Base-by-base conservation (phyloP, 129 eudicot genomes). In the Pittosporum tobira region DNA sequence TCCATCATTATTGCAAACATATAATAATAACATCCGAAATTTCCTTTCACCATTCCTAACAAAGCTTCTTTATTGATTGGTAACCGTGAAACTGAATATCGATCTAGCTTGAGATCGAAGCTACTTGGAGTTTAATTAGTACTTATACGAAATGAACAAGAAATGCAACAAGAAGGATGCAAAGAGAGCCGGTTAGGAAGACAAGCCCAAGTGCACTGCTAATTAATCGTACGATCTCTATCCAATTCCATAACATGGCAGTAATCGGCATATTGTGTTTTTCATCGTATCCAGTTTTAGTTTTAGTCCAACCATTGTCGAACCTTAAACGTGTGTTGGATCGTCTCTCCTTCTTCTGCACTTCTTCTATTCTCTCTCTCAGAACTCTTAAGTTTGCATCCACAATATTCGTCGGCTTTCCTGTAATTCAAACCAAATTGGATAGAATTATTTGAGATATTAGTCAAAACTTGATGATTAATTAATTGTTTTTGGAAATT, bases 301-400 rank as follows among this genome's bases (percentile, higher is more conserved):
- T 51, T 15, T 59, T 64, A 18, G 44, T 72, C 77, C 77, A 72
- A 7, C 71, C 71, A 18, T 58, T 59, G 1, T 21, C 20, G 0
- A 20, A 16, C 5, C 22, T 49, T 2, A 19, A 31, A 37, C 23
- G 0, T 25, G n/a, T 14, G 36, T 0, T 25, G 19, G 13, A 12
- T 10, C 49, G 14, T 14, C 14, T 59, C 30, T 72, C 77, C 25
- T 60, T 65, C 26, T 18, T 58, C 36, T 64, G 61, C 51, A 65
- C 10, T 16, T 28, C 42, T 29, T 60, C 68, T 28, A 72, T 72
- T 65, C 72, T 65, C 23, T 42, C 24, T 30, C 59, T 59, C 4
- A 65, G 25, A 34, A 66, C 28, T 28, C 57, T 59, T 55, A 65
- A 24, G 37, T 59, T 64, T 30, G 72, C 62, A 47, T 72, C 77